Evolutionary conservation across 306 rosid genomes (phyloP), one percentile per base, ranked within the genome.

Genomic region (Comarum palustre): DNA sequence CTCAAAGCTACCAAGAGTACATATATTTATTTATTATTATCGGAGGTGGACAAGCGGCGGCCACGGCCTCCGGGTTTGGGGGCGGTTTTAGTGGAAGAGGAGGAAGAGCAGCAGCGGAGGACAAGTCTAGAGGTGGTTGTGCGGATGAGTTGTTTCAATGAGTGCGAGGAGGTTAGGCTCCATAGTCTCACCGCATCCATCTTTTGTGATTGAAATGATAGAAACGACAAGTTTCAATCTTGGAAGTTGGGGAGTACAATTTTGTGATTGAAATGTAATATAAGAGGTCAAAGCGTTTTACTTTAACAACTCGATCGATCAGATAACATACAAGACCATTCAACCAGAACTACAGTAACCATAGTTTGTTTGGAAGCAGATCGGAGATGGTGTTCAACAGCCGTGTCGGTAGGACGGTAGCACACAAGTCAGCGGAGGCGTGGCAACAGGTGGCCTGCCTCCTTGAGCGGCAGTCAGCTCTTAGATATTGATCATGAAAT

Each of bases 381-480:
- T 11, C 10, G 16, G 3, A 20, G 16, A 4, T 92, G 97, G 97
- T 92, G 63, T 88, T 88, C 81, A 86, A 80, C 86, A 85, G 92
- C 79, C 6, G 51, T 83, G 9, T 74, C 88, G 2, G 96, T 90
- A 62, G 98, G 9, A 72, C 88, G 2, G 96, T 90, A 62, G 98
- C 96, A 22, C 90, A 85, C 84, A 19, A 66, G 20, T 90, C 98
- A 0, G 89, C 95, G 0, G 81, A 87, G 64, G 79, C 74, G n/a
- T 93, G 90, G 93, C 96, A 93, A 69, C 68, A 76, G 46, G 36
- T 78, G 34, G 77, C 93, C 0, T 85, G 98, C 73, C 75, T 79
- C 22, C 84, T 54, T 92, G 29, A 77, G 71, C 83, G 82, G 89
- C 70, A 73, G 84, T 0, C 83, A 86, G 69, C 77, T 92, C 13